phyloP scores from a whole-genome alignment of 129 eudicot genomes.

The Saposhnikovia divaricata region DNA sequence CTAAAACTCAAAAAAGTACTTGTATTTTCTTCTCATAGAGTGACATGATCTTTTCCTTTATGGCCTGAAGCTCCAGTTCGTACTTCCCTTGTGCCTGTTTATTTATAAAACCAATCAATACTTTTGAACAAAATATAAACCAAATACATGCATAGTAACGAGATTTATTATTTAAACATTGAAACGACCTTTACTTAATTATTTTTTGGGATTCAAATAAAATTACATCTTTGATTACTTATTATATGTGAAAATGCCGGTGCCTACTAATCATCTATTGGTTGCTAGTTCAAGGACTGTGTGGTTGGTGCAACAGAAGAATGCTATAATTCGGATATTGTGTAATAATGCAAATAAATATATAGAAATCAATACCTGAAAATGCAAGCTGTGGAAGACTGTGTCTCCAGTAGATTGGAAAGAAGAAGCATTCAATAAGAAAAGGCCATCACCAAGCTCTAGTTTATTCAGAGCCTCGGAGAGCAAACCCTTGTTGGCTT shows the following conservation, averaged over 20 bases:
- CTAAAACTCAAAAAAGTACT: neutral
- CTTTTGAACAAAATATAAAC: neutral
- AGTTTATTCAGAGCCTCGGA: conserved; percentile 22
- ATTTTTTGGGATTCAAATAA: too few relatives aligned
- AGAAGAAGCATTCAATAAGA: conserved; percentile 30
- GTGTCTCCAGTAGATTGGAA: conserved; percentile 22
- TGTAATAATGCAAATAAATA: too few relatives aligned
- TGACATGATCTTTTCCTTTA: neutral
- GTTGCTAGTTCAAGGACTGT: neutral
- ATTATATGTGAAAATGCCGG: neutral
- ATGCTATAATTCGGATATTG: neutral
- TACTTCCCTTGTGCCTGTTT: conserved; percentile 1
- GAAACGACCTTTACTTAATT: too few relatives aligned
- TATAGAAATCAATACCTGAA: conserved; percentile 20
- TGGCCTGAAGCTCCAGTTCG: neutral
- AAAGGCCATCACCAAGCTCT: conserved; percentile 35
- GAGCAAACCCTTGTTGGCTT: conserved; percentile 16
- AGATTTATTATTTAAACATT: too few relatives aligned
- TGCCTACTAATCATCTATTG: neutral
- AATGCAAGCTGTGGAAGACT: conserved; percentile 31
- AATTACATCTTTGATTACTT: neutral
- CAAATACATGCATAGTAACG: neutral
- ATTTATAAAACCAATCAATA: neutral
- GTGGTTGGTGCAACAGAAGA: neutral
- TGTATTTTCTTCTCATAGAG: neutral